phyloP scores from a whole-genome alignment of 2,329 filamentous ascomycete species.

The Endothia cerciana region DNA sequence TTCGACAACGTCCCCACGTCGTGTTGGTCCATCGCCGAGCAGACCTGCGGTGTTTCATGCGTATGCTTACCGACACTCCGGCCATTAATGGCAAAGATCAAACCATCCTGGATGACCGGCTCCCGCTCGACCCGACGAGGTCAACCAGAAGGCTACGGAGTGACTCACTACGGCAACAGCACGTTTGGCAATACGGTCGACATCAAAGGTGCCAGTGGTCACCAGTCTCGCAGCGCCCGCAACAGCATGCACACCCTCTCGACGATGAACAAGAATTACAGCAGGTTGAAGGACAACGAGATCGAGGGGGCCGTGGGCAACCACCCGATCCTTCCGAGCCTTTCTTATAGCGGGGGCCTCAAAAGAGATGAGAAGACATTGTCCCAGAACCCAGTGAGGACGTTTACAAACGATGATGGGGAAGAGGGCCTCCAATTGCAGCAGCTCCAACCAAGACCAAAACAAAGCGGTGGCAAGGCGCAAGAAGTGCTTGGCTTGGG shows the following conservation, averaged over 20 bases:
- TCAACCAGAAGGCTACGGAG: neutral
- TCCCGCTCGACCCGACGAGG: conserved; percentile 8
- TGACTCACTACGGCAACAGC: conserved; percentile 8
- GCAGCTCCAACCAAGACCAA: neutral
- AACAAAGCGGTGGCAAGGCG: neutral
- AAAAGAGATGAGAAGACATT: conserved; percentile 1
- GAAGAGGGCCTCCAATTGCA: neutral
- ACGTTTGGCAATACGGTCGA: neutral
- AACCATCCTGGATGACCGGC: conserved; percentile 25
- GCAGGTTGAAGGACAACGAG: conserved; percentile 19
- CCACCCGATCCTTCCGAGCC: conserved; percentile 5
- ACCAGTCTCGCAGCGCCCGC: neutral
- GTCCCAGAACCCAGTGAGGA: neutral
- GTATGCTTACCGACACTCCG: conserved; percentile 43
- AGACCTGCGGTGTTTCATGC: conserved; percentile 42
- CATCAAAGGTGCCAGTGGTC: conserved; percentile 1
- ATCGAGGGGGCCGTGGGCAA: conserved; percentile 14
- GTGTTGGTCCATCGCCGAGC: conserved; percentile 42
- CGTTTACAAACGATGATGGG: neutral
- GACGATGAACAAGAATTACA: conserved; percentile 17
- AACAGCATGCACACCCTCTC: conserved; percentile 12
- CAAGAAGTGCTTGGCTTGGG: conserved; percentile 15
- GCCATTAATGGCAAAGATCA: conserved; percentile 34
- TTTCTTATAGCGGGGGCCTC: neutral
- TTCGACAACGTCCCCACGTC: conserved; percentile 44